Conservation (phyloP, 2,329 filamentous ascomycete genomes). For the Colletotrichum lindemuthianum region DNA sequence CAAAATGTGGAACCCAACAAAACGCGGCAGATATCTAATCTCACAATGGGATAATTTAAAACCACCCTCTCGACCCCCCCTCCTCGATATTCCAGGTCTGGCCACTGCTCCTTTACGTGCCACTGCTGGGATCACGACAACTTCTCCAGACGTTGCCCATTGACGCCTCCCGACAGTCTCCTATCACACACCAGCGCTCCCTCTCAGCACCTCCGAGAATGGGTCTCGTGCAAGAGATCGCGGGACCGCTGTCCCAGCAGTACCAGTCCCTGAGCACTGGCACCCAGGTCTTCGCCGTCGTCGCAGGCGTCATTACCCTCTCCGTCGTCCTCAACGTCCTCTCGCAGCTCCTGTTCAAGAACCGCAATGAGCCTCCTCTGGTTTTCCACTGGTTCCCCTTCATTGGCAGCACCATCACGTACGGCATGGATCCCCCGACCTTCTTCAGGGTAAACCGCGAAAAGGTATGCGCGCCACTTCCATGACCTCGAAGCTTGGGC, state of each 20-base stretch:
- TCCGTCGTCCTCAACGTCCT: constrained; percentile 82
- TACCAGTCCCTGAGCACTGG: constrained; percentile 59
- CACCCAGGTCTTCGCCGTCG: constrained; percentile 57
- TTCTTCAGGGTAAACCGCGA: constrained; percentile 83
- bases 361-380: constrained; percentile 81
- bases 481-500: background rate
- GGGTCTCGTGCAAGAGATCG: constrained; percentile 65
- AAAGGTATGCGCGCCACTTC: constrained; percentile 67
- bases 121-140: constrained; percentile 17
- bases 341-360: constrained; percentile 82
- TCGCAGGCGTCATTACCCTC: constrained; percentile 58
- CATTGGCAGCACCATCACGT: constrained; percentile 90
- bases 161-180: constrained; percentile 10
- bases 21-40: constrained; percentile 35
- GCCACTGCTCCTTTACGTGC: constrained; percentile 13
- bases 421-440: constrained; percentile 91
- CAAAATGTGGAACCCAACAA: constrained; percentile 33
- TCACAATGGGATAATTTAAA: constrained; percentile 35
- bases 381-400: constrained; percentile 86
- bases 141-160: constrained; percentile 2
- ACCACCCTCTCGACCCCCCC: constrained; percentile 22
- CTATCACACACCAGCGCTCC: constrained; percentile 6
- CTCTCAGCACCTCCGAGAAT: constrained; percentile 48
- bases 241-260: constrained; percentile 60
- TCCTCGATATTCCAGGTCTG: constrained; percentile 5